phyloP scores from a whole-genome alignment of 139 green algal species.

The Tetradesmus lagerheimii region DNA sequence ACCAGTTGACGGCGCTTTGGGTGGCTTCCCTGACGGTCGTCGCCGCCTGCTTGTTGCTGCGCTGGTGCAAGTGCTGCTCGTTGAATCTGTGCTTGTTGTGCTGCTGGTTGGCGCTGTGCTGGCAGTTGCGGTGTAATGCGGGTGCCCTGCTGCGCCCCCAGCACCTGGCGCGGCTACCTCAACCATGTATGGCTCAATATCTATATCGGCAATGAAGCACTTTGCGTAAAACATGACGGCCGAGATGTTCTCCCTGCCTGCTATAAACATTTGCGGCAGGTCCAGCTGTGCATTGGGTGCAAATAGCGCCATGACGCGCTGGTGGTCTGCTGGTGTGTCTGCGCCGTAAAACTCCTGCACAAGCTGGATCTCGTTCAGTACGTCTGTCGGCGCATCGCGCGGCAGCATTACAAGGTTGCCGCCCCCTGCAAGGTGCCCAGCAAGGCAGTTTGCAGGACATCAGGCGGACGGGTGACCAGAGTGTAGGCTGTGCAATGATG shows the following conservation, averaged over 20 bases:
- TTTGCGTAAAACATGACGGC: slow-evolving; percentile 44
- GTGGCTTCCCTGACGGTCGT: slow-evolving; percentile 23
- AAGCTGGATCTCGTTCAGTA: slow-evolving; percentile 40
- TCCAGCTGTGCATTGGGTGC: slow-evolving; percentile 41
- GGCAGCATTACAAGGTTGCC: slow-evolving; percentile 37
- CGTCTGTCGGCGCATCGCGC: slow-evolving; percentile 39
- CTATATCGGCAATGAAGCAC: slow-evolving; percentile 36
- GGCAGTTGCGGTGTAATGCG: slow-evolving; percentile 18
- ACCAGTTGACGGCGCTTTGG: slow-evolving; percentile 30
- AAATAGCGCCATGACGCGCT: slow-evolving; percentile 44
- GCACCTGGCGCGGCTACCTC: neutral
- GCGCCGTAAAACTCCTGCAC: slow-evolving; percentile 43
- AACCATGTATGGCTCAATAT: slow-evolving; percentile 46
- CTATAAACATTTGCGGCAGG: slow-evolving; percentile 39
- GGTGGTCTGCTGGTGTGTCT: slow-evolving; percentile 35
- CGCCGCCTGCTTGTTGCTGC: slow-evolving; percentile 39
- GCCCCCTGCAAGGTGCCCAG: neutral
- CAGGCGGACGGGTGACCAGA: too few species aligned
- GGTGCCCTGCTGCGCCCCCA: neutral
- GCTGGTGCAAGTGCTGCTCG: slow-evolving; percentile 36
- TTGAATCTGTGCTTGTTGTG: slow-evolving; percentile 44
- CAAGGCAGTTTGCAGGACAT: neutral
- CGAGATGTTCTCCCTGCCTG: slow-evolving; percentile 7
- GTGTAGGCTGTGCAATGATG: too few species aligned
- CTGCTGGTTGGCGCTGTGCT: slow-evolving; percentile 26